A percentile compares a stretch with the other conserved stretches of the same genome.
Evolutionary conservation across 2,329 filamentous ascomycete genomes (phyloP).

Genomic region (Ophiostoma sp.): DNA sequence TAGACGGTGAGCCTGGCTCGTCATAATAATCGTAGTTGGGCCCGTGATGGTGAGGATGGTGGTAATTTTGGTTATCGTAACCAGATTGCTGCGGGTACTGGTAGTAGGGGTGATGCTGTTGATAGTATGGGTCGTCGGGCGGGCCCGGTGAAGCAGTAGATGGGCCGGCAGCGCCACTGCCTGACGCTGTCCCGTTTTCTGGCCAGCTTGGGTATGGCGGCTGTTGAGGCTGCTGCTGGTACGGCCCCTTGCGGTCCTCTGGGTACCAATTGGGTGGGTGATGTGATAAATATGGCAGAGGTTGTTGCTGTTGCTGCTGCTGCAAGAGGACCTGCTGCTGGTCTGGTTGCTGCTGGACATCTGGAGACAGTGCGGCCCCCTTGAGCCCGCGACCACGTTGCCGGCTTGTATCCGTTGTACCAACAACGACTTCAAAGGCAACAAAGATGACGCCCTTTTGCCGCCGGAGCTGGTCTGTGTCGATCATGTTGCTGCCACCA

Average conservation of each 20-base stretch:
- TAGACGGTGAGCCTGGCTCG: constrained; percentile 26
- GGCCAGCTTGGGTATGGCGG: constrained; percentile 19
- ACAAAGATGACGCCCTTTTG: constrained; percentile 92
- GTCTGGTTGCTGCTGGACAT: not conserved
- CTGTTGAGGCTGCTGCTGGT: constrained; percentile 24
- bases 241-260: constrained; percentile 32
- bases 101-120: constrained; percentile 7
- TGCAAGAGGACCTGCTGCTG: constrained; percentile 28
- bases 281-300: constrained; percentile 28
- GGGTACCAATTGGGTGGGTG: constrained; percentile 24
- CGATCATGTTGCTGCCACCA: constrained; percentile 60
- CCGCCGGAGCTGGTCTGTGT: constrained; percentile 80
- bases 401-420: constrained; percentile 74
- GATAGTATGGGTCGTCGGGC: not conserved
- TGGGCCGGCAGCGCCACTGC: constrained; percentile 1
- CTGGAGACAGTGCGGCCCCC: not conserved
- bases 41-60: not conserved
- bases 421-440: constrained; percentile 82
- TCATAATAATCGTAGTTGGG: constrained; percentile 15
- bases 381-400: constrained; percentile 42
- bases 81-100: constrained; percentile 3
- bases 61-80: not conserved
- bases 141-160: not conserved
- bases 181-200: constrained; percentile 10
- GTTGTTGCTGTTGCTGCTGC: constrained; percentile 31